phyloP scores from a whole-genome alignment of 257 asterid genomes.

The Rauvolfia tetraphylla region DNA sequence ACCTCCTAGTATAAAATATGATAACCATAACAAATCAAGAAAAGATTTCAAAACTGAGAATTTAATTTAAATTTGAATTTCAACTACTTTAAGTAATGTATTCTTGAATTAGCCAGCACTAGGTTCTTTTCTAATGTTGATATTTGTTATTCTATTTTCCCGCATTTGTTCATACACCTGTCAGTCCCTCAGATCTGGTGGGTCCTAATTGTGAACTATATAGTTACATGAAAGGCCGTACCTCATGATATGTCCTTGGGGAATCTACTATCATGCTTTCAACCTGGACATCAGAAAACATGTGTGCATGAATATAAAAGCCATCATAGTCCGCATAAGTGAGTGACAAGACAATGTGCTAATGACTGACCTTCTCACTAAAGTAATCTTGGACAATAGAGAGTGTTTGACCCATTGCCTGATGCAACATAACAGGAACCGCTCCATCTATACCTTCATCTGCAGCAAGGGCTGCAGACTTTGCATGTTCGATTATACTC shows the following conservation, averaged over 20 bases:
- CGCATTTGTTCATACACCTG: background rate
- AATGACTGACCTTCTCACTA: constrained; percentile 59
- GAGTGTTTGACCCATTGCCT: constrained; percentile 94
- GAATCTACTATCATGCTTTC: constrained; percentile 89
- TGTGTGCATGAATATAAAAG: background rate
- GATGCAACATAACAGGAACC: constrained; percentile 81
- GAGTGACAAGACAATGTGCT: constrained; percentile 13
- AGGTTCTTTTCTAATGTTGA: background rate
- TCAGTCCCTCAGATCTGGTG: too few species aligned
- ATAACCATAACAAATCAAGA: background rate
- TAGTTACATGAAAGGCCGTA: constrained; percentile 24
- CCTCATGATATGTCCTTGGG: constrained; percentile 95
- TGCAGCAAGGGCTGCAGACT: constrained; percentile 95
- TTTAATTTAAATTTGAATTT: background rate
- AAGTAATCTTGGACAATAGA: constrained; percentile 94
- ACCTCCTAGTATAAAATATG: background rate
- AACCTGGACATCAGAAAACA: constrained; percentile 47
- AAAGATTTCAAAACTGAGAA: background rate
- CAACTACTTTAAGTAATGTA: background rate
- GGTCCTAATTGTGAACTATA: background rate
- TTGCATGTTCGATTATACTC: constrained; percentile 77
- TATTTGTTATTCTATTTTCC: background rate
- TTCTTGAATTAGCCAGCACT: background rate
- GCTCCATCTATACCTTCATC: constrained; percentile 97
- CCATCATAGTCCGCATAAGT: background rate